phyloP scores from a whole-genome alignment of 306 rosid species.

The Sophora flavescens region DNA sequence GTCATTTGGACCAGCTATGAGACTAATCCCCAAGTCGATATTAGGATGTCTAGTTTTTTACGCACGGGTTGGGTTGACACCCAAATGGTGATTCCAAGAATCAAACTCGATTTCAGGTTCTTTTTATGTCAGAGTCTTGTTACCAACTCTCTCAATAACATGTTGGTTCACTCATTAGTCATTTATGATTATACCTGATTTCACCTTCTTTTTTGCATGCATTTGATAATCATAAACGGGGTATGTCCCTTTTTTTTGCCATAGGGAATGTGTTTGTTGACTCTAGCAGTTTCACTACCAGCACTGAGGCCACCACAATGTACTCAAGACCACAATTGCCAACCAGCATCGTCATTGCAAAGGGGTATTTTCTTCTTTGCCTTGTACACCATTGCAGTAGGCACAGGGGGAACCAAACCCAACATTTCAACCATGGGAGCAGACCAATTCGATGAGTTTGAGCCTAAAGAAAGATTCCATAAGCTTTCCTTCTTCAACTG shows the following conservation, averaged over 20 bases:
- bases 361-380: conserved; percentile 69
- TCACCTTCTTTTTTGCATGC: too few relatives aligned
- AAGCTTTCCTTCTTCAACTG: conserved; percentile 88
- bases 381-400: conserved; percentile 69
- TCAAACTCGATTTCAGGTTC: too few relatives aligned
- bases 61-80: too few relatives aligned
- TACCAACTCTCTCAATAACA: too few relatives aligned
- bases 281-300: conserved; percentile 71
- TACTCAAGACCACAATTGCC: conserved; percentile 48
- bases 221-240: not conserved
- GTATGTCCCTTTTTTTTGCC: conserved; percentile 12
- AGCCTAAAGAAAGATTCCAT: conserved; percentile 64
- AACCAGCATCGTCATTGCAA: conserved; percentile 64
- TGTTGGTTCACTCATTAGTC: too few relatives aligned
- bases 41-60: too few relatives aligned
- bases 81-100: too few relatives aligned
- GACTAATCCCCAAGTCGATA: too few relatives aligned
- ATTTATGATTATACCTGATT: too few relatives aligned
- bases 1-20: too few relatives aligned
- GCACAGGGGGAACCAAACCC: conserved; percentile 90
- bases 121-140: too few relatives aligned
- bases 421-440: conserved; percentile 95
- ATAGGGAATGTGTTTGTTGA: conserved; percentile 76
- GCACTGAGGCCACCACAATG: conserved; percentile 75
- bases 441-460: conserved; percentile 83